Base-by-base conservation (phyloP, 345 rosid genomes). In the Melastoma malabathricum region DNA sequence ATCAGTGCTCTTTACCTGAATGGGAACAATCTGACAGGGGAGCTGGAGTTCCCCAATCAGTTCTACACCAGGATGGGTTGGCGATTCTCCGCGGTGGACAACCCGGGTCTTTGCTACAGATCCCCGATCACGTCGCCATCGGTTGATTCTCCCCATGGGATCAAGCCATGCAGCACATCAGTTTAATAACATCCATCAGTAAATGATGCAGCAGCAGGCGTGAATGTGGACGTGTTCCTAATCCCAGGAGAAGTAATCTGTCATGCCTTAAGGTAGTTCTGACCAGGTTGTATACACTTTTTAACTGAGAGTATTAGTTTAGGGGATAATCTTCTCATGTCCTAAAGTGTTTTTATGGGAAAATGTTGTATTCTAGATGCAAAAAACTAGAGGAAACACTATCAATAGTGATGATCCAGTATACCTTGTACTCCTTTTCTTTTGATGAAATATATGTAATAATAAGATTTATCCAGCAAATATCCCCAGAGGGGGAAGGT, bases 41-140 rank as follows among this genome's bases (percentile, higher is more conserved):
- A 39, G 47, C 72, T 74, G 25, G 58, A 48, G 13, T 64, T 70
- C 55, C 55, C 68, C 2, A 34, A 22, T 15, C 13, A 46, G 46
- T 64, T 74, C 62, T 67, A 61, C 13, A 1, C 22, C 59, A 70
- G 62, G 59, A 61, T 67, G 70, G 67, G 68, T n/a, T 59, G 75
- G 58, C 58, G 68, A 4, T 74, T 74, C 55, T 47, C 63, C 3
- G 79, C 65, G 15, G 58, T 62, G 72, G 54, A 58, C 58, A 74
- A 74, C 57, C 69, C 72, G 15, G 52, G 55, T 43, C 58, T 74
- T 14, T 67, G 79, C 41, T 59, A 52, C 57, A 46, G 44, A 46
- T 23, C 16, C 5, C 56, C 49, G 9, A 39, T 56, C 15, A 20
- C 22, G 4, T 15, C 23, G 22, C 19, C 54, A 2, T 31, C 54